Percentiles rank a stretch among this genome's conserved stretches.
Conservation (phyloP, 1,284 basidiomycete genomes). For the Cronartium quercuum region DNA sequence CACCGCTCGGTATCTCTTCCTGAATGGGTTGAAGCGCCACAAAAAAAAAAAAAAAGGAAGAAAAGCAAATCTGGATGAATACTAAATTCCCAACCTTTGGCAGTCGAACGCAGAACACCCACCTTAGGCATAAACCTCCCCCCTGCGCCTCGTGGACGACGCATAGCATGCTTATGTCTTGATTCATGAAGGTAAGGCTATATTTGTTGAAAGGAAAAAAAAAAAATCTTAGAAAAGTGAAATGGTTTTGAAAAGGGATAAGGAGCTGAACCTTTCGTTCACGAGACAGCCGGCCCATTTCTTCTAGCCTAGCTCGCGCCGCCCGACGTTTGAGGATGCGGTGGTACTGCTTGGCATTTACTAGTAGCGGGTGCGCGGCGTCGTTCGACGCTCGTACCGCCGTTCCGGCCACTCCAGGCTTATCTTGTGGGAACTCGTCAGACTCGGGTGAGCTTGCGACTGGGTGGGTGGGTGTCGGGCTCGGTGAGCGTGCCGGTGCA, state of each 20-base stretch:
- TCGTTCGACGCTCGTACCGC: background rate
- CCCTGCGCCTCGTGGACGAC: constrained; percentile 88
- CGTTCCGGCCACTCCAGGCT: constrained; percentile 21
- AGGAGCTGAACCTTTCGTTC: constrained; percentile 68
- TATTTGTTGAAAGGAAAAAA: constrained; percentile 15
- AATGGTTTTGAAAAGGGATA: background rate
- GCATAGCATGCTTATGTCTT: constrained; percentile 94
- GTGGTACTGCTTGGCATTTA: constrained; percentile 96
- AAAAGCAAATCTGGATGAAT: too few species aligned
- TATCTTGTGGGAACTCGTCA: constrained; percentile 3
- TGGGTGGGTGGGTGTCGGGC: background rate
- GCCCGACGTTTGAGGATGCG: constrained; percentile 86
- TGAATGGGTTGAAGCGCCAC: too few species aligned
- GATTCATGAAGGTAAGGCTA: constrained; percentile 96
- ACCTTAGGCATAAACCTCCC: constrained; percentile 77
- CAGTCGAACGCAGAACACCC: too few species aligned
- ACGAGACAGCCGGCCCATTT: constrained; percentile 79
- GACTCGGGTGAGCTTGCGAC: background rate
- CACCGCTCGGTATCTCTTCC: too few species aligned
- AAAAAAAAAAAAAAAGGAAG: too few species aligned
- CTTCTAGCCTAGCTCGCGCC: constrained; percentile 79
- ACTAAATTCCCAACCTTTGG: too few species aligned
- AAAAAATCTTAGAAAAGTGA: background rate
- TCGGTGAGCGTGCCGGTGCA: background rate
- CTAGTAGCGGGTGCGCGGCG: constrained; percentile 87